phyloP scores from a whole-genome alignment of 2,329 filamentous ascomycete genomes.

The Colletotrichum tropicale region DNA sequence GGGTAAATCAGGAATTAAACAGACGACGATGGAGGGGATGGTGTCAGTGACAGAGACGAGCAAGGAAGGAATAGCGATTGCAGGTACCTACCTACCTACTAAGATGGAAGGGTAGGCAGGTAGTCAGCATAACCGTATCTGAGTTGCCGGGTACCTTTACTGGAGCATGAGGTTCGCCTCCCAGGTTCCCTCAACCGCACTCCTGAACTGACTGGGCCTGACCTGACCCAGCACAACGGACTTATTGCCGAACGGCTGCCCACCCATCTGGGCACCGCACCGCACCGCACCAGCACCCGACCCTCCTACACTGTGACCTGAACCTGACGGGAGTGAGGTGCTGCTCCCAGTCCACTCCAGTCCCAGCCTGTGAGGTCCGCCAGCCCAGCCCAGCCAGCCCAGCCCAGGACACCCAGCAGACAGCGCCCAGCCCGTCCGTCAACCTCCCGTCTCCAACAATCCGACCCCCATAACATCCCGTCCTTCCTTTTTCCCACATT shows the following conservation, averaged over 20 bases:
- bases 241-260: slow-evolving; percentile 16
- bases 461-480: not conserved
- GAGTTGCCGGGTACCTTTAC: not conserved
- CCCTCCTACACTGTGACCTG: not conserved
- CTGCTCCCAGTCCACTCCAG: not conserved
- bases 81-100: not conserved
- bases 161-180: not conserved
- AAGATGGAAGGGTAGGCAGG: not conserved
- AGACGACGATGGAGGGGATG: not conserved
- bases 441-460: slow-evolving; percentile 2
- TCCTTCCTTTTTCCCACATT: slow-evolving; percentile 7
- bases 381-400: not conserved
- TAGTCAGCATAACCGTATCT: not conserved
- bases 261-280: not conserved
- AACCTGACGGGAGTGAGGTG: not conserved
- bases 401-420: not conserved
- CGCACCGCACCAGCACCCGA: not conserved
- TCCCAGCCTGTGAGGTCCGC: not conserved
- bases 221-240: slow-evolving; percentile 4
- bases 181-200: not conserved
- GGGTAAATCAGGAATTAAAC: not conserved
- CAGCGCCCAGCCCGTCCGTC: not conserved
- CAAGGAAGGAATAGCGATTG: not conserved
- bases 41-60: not conserved
- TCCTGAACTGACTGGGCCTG: not conserved